Evolutionary conservation across 495 filamentous ascomycete genomes (phyloP), one percentile per base, ranked within the genome.

Genomic region (Aspergillus panamensis): DNA sequence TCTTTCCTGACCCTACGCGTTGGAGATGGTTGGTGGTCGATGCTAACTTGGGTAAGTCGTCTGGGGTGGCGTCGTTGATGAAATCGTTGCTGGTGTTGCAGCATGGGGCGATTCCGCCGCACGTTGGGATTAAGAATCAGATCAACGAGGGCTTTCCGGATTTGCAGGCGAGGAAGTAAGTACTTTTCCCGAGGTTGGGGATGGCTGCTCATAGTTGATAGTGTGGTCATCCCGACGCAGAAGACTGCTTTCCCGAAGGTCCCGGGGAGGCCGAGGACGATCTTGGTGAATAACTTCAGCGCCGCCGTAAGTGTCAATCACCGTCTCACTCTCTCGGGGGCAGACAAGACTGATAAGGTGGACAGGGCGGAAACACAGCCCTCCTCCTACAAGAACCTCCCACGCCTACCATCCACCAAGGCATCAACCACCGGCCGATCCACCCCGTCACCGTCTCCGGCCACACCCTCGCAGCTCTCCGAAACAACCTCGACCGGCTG

Each of bases 51-150:
- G 16, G 8, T 19, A 0, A 45, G 42, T 17, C 61, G 3, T 48
- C 74, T 6, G 74, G 72, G 0, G 54, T 73, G 2, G 54, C 64
- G 1, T 43, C 65, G 0, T 45, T 78, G 8, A 64, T 73, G 48
- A 77, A 77, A 39, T 59, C 52, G 5, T 35, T 75, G 5, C 42
- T 73, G 39, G 69, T 73, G 62, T 25, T 74, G 3, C 53, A 67
- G 39, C 57, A 71, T 14, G 40, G 63, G 19, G 32, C 48, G 12
- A 72, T 77, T 37, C 70, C 71, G 0, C 66, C 66, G 0, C 72
- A 75, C 43, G 19, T 61, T 0, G 75, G 74, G 2, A 77, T 81
- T 51, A 81, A 81, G 55, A 71, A 56, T 5, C 64, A 62, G 20
- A 71, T 82, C 39, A 81, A 82, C 51, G 59, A 52, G 1, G 53